Base-by-base conservation (phyloP, 257 asterid species). In the Solanum appendiculatum region DNA sequence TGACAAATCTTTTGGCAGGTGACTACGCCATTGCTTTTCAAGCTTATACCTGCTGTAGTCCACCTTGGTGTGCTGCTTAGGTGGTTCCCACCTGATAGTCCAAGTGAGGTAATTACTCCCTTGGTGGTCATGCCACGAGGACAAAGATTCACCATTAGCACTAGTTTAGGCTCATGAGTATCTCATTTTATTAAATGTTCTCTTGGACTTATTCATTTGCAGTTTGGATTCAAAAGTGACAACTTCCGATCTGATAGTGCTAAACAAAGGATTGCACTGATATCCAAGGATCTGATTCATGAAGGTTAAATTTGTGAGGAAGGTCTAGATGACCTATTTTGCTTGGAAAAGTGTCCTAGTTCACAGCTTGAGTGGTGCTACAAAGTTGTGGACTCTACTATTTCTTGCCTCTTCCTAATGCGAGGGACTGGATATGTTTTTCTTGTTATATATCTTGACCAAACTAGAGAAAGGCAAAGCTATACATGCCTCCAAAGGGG, bases 11-110 rank as follows among this genome's bases (percentile, higher is more conserved):
- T 82, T 80, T 3, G 84, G 66, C 94, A 97, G 99, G 99, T 97
- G 83, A 97, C 99, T 14, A 97, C 99, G 40, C 99, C 99, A 72
- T 89, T 97, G 92, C 96, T 97, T 87, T 95, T 97, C 96, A 95
- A 97, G 93, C 91, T 97, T 87, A 94, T 97, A 89, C 99, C 99
- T 82, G 98, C 94, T 37, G 98, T 97, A 36, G 93, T 95, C 89
- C 99, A 97, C 91, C 99, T 95, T 70, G 99, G 99, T 11, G 93
- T 97, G 82, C 90, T 97, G 90, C 87, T 97, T 85, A 94, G 98
- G 89, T 97, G 99, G 99, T 97, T 95, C 91, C 82, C 97, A 48
- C 98, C 96, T 25, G 99, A 97, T 82, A 91, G 88, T 86, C 98
- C 90, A 90, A 87, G 83, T 29, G 99, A 97, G 98, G 99, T 97